Conservation (phyloP, 148 eudicot genomes). For the Arctostaphylos glauca region DNA sequence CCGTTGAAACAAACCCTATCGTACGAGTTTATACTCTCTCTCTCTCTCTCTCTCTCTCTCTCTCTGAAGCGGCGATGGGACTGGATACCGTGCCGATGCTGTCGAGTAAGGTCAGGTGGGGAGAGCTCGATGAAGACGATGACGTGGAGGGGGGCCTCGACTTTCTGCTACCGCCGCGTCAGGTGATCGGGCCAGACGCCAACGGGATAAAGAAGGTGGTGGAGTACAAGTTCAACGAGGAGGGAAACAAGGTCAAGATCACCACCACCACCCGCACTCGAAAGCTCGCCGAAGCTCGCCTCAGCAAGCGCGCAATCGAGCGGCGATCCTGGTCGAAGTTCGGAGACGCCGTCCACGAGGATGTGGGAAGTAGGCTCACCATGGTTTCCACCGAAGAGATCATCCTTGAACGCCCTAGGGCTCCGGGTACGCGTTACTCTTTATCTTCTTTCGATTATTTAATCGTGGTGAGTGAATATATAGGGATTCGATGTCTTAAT, state of each 20-base stretch:
- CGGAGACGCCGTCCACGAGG: conserved; percentile 74
- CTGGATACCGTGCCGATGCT: not conserved
- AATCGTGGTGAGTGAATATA: not conserved
- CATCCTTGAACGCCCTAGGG: conserved; percentile 54
- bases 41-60: not conserved
- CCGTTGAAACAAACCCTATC: conserved; percentile 2
- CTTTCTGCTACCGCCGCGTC: conserved; percentile 61
- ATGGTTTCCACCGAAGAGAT: conserved; percentile 91
- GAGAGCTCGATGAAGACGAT: conserved; percentile 64
- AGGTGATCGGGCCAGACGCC: conserved; percentile 65
- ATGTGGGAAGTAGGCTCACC: conserved; percentile 56
- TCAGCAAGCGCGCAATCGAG: conserved; percentile 72
- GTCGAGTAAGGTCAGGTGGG: conserved; percentile 55
- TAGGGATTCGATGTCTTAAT: not conserved
- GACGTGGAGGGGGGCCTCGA: conserved; percentile 56
- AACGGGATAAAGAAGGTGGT: conserved; percentile 63
- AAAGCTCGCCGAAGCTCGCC: conserved; percentile 58
- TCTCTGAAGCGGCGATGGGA: conserved; percentile 7
- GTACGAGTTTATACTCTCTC: not conserved
- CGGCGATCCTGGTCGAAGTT: conserved; percentile 75
- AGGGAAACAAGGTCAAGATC: conserved; percentile 63
- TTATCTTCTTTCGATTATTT: not conserved
- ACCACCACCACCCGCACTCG: conserved; percentile 67
- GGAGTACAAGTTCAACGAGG: conserved; percentile 69
- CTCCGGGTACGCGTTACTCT: conserved; percentile 41